Percentiles rank a stretch among this genome's conserved stretches.
These are phyloP conservation scores for Psidium guajava DNA, from an alignment of 345 rosid species.

Conservation along the genomic window DNA sequence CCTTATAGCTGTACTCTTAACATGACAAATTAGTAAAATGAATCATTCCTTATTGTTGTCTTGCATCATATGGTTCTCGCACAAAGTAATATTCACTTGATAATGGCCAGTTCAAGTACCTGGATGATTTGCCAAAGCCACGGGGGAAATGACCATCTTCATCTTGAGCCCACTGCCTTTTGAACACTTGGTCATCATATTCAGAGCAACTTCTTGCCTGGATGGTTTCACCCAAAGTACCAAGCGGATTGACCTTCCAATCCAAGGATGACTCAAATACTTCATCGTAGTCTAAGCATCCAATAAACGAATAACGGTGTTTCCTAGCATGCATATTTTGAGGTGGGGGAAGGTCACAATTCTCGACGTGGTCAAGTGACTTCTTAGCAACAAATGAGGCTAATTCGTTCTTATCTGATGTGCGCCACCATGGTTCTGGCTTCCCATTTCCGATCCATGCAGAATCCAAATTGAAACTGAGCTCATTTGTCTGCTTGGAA, in stretches of 20 bases:
- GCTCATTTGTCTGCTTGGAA: conserved; percentile 23
- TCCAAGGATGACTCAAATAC: conserved; percentile 12
- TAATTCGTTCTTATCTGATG: conserved; percentile 63
- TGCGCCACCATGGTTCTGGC: conserved; percentile 83
- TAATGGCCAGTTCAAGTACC: conserved; percentile 12
- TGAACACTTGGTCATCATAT: neutral
- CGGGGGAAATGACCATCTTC: conserved; percentile 12
- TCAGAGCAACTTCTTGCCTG: neutral
- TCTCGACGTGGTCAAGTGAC: conserved; percentile 59
- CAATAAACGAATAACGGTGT: conserved; percentile 21
- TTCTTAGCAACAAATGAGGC: conserved; percentile 82
- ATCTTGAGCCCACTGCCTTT: conserved; percentile 11
- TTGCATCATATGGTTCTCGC: neutral
- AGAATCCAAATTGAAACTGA: conserved; percentile 31
- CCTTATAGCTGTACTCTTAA: neutral
- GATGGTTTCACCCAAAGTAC: conserved; percentile 4
- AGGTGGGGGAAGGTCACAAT: conserved; percentile 87
- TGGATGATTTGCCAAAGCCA: conserved; percentile 24
- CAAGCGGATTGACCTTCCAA: conserved; percentile 6
- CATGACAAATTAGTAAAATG: neutral
- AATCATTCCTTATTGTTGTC: neutral
- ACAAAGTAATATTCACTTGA: neutral
- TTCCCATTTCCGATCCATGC: conserved; percentile 55
- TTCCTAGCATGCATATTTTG: conserved; percentile 38
- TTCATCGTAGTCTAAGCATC: conserved; percentile 18